Percentiles rank a stretch among this genome's conserved stretches.
Evolutionary conservation across 305 asterid genomes (phyloP).

Genomic region (Solanum hybrid): DNA sequence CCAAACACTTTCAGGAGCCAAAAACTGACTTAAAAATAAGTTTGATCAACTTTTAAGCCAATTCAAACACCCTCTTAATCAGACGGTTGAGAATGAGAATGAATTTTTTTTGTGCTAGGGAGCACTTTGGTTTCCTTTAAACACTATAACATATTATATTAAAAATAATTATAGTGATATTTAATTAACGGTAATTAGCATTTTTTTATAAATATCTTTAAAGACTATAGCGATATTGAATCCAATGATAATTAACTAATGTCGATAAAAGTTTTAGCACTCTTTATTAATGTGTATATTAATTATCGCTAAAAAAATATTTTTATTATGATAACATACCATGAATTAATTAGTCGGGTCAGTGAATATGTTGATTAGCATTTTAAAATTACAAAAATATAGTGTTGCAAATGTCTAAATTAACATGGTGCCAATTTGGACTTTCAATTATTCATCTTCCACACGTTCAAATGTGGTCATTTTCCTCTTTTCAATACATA

Average conservation of each 20-base stretch:
- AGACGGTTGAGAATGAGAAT: not conserved
- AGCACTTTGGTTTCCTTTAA: not conserved
- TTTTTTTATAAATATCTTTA: not conserved
- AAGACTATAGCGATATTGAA: not conserved
- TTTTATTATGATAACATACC: not conserved
- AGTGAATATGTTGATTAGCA: not conserved
- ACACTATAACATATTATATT: not conserved
- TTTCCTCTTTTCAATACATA: not conserved
- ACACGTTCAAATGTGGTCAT: not conserved
- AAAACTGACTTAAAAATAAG: too few species aligned
- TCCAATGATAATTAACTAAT: not conserved
- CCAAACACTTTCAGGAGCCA: too few species aligned
- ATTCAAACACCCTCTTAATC: too few species aligned
- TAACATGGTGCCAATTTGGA: not conserved
- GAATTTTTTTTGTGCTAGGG: not conserved
- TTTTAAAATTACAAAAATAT: too few species aligned
- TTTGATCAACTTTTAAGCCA: too few species aligned
- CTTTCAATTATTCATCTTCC: not conserved
- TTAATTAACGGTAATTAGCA: too few species aligned
- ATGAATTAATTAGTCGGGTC: not conserved
- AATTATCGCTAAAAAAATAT: not conserved
- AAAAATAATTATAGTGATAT: too few species aligned
- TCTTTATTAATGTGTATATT: not conserved
- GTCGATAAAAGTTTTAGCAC: fast-evolving
- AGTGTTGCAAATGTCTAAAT: not conserved